Evolutionary conservation across 2,329 filamentous ascomycete species (phyloP).

Genomic region (Colletotrichum spaethianum): DNA sequence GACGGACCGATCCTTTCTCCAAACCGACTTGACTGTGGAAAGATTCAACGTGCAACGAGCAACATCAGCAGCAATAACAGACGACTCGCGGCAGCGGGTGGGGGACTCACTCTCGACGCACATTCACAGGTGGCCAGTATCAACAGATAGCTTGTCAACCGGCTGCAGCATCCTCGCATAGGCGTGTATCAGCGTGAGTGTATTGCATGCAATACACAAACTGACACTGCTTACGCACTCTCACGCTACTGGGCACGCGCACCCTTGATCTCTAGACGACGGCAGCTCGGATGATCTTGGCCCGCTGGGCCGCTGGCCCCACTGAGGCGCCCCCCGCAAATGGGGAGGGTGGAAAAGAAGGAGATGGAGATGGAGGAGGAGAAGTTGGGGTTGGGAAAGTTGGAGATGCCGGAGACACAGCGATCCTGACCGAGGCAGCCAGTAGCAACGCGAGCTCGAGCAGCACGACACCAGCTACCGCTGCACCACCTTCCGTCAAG

Average conservation of each 20-base stretch:
- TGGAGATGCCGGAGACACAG: constrained; percentile 37
- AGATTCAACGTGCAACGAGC: background rate
- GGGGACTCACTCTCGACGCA: too few relatives aligned
- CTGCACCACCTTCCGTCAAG: constrained; percentile 14
- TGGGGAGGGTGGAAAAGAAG: constrained; percentile 25
- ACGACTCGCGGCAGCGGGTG: background rate
- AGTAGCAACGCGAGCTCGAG: constrained; percentile 16
- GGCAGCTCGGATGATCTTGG: constrained; percentile 43
- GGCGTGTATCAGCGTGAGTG: constrained; percentile 8
- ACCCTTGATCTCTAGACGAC: constrained; percentile 24
- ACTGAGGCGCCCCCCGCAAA: constrained; percentile 40
- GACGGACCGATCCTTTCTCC: background rate
- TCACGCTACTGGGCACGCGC: background rate
- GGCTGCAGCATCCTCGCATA: constrained; percentile 17
- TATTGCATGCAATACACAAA: background rate
- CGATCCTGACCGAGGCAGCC: constrained; percentile 29
- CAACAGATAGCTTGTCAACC: background rate
- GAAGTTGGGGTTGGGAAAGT: constrained; percentile 19
- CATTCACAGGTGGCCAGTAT: background rate
- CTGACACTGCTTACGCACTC: background rate
- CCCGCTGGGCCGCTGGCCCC: constrained; percentile 43
- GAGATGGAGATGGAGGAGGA: constrained; percentile 16
- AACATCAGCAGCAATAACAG: background rate
- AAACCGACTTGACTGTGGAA: background rate
- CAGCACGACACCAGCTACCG: constrained; percentile 29